phyloP scores from a whole-genome alignment of 495 filamentous ascomycete species.

The Penicillium canescens region DNA sequence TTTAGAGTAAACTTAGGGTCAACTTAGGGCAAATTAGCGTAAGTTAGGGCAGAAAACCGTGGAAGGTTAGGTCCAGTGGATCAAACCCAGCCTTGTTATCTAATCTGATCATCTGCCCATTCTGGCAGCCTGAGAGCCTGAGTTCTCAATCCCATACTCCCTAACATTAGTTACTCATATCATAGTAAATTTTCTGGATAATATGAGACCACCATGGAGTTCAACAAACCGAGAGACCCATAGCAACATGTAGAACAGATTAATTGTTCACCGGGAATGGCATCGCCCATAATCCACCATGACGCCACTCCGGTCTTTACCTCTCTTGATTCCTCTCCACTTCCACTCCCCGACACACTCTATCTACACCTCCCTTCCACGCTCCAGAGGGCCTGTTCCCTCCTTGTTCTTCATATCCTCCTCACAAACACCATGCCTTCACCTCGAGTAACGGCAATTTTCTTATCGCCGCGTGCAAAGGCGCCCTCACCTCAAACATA shows the following conservation, averaged over 20 bases:
- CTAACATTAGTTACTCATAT: not conserved
- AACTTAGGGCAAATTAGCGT: no score
- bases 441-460: constrained; percentile 5
- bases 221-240: no score
- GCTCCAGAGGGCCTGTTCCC: not conserved
- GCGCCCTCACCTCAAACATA: constrained; percentile 1
- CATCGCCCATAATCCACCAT: not conserved
- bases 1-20: no score
- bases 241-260: no score
- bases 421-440: constrained; percentile 14
- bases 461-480: constrained; percentile 1
- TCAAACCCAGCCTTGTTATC: constrained; percentile 16
- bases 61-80: not conserved
- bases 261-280: not conserved
- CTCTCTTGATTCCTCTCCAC: constrained; percentile 9
- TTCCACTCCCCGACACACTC: constrained; percentile 10
- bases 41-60: no score
- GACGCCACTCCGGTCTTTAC: constrained; percentile 22
- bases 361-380: not conserved
- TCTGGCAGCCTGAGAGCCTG: not conserved
- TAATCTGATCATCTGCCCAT: constrained; percentile 30
- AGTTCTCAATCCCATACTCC: no score
- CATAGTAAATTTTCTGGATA: not conserved
- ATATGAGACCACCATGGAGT: not conserved
- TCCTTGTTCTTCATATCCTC: not conserved